These are phyloP conservation scores for Colletotrichum gloeosporioides DNA, from an alignment of 2,329 filamentous ascomycete species.

Conservation along the genomic window DNA sequence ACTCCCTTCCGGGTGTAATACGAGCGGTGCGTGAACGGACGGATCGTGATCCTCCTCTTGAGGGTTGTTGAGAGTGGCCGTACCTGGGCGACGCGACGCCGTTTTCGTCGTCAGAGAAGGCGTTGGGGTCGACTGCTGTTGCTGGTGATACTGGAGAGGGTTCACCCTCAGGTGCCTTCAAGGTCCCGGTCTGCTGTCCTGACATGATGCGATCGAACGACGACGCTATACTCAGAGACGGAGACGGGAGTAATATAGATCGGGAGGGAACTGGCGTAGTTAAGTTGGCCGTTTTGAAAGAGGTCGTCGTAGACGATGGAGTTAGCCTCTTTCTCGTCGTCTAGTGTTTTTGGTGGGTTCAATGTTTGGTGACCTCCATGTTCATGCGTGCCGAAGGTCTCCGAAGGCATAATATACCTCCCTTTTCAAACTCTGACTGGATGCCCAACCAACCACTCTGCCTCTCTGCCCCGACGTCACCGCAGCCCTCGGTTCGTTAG, in stretches of 20 bases:
- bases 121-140: slow-evolving; percentile 20
- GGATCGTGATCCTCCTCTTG: slow-evolving; percentile 11
- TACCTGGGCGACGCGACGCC: neutral
- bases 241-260: neutral
- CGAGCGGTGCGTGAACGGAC: neutral
- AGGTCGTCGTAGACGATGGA: neutral
- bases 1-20: neutral
- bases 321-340: neutral
- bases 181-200: slow-evolving; percentile 9
- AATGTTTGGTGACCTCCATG: neutral
- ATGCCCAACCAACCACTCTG: slow-evolving; percentile 1
- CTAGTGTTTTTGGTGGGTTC: neutral
- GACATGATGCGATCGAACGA: slow-evolving; percentile 18
- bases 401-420: slow-evolving; percentile 13
- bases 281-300: neutral
- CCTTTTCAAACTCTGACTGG: neutral
- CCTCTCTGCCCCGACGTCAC: slow-evolving; percentile 16
- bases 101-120: slow-evolving; percentile 15
- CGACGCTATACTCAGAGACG: neutral
- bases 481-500: neutral
- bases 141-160: slow-evolving; percentile 20
- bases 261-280: neutral
- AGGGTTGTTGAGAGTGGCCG: neutral
- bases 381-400: neutral
- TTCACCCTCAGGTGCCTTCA: slow-evolving; percentile 12